These are phyloP conservation scores for Taiozyma sp. DNA, from an alignment of 1,139 yeast genomes.

Conservation along the genomic window DNA sequence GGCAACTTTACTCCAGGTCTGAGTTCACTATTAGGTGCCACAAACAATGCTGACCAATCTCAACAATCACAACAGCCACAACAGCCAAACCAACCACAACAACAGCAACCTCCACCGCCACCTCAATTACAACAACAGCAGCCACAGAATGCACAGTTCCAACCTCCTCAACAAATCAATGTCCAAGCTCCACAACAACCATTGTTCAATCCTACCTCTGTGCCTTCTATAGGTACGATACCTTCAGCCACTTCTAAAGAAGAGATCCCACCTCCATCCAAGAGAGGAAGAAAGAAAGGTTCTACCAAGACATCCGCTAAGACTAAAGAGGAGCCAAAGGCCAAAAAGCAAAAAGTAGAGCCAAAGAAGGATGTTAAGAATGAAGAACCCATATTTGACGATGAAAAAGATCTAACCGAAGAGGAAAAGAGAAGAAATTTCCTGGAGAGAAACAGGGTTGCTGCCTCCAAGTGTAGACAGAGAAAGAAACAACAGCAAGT, in stretches of 20 bases:
- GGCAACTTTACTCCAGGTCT: slow-evolving; percentile 37
- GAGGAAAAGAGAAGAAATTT: slow-evolving; percentile 79
- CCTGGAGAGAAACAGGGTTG: slow-evolving; percentile 87
- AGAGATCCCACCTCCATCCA: background rate
- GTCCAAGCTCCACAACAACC: slow-evolving; percentile 2
- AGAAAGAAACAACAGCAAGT: slow-evolving; percentile 87
- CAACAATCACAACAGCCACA: slow-evolving; percentile 13
- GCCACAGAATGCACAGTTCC: slow-evolving; percentile 5
- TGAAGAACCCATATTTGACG: slow-evolving; percentile 8
- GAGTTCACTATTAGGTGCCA: slow-evolving; percentile 35
- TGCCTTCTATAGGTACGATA: background rate
- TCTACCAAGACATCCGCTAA: slow-evolving; percentile 1
- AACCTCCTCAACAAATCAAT: slow-evolving; percentile 4
- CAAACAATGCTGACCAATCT: slow-evolving; percentile 17
- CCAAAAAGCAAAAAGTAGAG: slow-evolving; percentile 2
- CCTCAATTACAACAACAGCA: slow-evolving; percentile 1
- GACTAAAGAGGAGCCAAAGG: slow-evolving; percentile 6
- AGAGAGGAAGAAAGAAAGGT: slow-evolving; percentile 13
- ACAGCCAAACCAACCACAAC: slow-evolving; percentile 3
- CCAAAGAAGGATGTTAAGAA: slow-evolving; percentile 5
- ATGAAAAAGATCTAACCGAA: slow-evolving; percentile 30
- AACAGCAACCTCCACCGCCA: slow-evolving; percentile 2
- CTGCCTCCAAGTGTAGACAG: slow-evolving; percentile 94
- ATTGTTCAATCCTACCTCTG: slow-evolving; percentile 2
- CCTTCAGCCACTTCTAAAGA: slow-evolving; percentile 2